Evolutionary conservation across 1,284 basidiomycete species (phyloP), one percentile per base, ranked within the genome.

Genomic region (Trametes hirsuta): DNA sequence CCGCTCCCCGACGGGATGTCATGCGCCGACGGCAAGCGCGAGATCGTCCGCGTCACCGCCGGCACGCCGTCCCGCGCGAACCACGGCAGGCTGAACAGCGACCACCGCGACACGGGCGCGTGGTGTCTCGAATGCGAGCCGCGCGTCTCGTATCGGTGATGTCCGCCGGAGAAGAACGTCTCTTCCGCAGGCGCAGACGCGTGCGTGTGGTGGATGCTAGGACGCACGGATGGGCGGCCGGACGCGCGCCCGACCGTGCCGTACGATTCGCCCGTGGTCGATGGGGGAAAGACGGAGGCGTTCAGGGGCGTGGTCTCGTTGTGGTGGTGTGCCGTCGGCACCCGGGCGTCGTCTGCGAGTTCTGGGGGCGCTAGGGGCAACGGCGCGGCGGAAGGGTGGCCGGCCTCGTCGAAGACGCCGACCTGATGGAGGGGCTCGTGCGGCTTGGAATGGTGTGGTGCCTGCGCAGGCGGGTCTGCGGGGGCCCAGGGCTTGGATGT

Each of bases 121-220:
- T 78, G 76, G 64, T 82, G 81, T 5, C 58, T 55, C 0, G 59
- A 65, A 55, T 82, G 80, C 22, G 66, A 47, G 14, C 49, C 55
- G 47, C 76, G 72, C n/a, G 69, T 49, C 63, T 83, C 80, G 58
- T 81, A 74, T 50, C 81, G 69, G 62, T 83, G 80, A 46, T 83
- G 81, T 11, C 78, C 68, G n/a, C 71, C 71, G 8, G 68, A 58
- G 54, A 75, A 72, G 53, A 75, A 69, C 12, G 56, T 55, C 15
- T 68, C 56, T 10, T 41, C 62, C 6, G 60, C 37, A 18, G 55
- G 46, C 15, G 41, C 48, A 37, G 46, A 59, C 37, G 39, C n/a
- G 41, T 58, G 55, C 14, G 52, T 47, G 53, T 46, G 49, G 46
- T 21, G 63, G 30, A 49, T 34, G 40, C 56, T 53, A 45, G 56